Percentiles rank a stretch among this genome's conserved stretches.
Evolutionary conservation across 441 rosid species (phyloP).

Genomic region (Metrosideros polymorpha): DNA sequence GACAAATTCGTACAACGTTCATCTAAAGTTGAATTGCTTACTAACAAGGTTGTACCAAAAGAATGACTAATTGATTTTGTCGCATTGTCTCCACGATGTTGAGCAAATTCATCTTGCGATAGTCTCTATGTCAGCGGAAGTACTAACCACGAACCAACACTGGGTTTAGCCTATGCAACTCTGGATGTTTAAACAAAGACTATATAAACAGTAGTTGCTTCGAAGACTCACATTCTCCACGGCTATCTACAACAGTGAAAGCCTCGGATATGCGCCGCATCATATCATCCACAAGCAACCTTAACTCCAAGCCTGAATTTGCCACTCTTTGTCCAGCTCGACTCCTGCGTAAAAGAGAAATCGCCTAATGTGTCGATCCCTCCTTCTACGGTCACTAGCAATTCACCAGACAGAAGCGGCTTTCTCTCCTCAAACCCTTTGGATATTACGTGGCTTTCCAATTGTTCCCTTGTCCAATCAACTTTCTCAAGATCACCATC

Average conservation of each 20-base stretch:
- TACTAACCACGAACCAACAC: neutral
- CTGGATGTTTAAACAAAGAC: neutral
- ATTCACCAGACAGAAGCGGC: too few relatives aligned
- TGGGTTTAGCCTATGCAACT: neutral
- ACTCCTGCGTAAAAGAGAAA: neutral
- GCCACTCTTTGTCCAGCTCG: neutral
- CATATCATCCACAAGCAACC: neutral
- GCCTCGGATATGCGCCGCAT: fast-evolving
- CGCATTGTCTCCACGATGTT: neutral
- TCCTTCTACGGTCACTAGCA: too few relatives aligned
- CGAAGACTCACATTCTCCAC: neutral
- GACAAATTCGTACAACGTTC: neutral
- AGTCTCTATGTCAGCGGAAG: neutral
- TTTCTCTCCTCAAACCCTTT: too few relatives aligned
- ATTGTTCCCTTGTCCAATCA: neutral
- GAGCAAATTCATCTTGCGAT: too few relatives aligned
- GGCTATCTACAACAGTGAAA: neutral
- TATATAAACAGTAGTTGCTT: neutral
- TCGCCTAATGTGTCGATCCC: neutral
- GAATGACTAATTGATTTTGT: neutral
- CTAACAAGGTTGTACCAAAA: neutral
- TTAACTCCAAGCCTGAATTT: neutral
- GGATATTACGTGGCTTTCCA: neutral
- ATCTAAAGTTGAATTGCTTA: neutral
- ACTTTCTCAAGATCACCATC: neutral